These are phyloP conservation scores for Nyssa sinensis DNA, from an alignment of 148 eudicot species.

Conservation along the genomic window DNA sequence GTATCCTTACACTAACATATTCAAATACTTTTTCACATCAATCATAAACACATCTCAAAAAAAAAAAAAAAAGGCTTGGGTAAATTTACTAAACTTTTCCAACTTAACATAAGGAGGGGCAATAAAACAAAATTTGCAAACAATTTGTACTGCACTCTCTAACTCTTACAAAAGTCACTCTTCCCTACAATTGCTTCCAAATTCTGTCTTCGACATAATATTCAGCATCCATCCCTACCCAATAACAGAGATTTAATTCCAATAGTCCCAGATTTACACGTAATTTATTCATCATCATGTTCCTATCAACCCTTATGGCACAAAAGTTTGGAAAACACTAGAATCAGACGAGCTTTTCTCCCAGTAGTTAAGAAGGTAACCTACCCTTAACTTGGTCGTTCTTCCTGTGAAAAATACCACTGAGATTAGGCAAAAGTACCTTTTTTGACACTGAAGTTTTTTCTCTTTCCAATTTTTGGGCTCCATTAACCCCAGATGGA, in stretches of 20 bases:
- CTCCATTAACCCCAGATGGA: constrained; percentile 24
- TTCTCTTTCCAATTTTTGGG: constrained; percentile 42
- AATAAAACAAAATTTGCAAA: background rate
- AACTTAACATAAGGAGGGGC: no score
- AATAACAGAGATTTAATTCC: background rate
- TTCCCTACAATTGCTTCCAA: background rate
- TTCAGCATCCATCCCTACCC: background rate
- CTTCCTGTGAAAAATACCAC: constrained; percentile 75
- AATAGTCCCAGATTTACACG: background rate
- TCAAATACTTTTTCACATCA: no score
- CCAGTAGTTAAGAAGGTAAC: constrained; percentile 71
- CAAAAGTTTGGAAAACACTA: background rate
- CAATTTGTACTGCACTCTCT: no score
- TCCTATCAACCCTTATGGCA: background rate
- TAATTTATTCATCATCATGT: background rate
- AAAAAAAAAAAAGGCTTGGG: no score
- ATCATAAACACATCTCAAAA: no score
- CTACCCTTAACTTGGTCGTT: constrained; percentile 54
- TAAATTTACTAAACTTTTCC: no score
- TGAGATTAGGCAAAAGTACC: constrained; percentile 56
- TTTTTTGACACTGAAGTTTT: constrained; percentile 55
- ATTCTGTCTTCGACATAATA: background rate
- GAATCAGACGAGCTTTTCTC: constrained; percentile 39
- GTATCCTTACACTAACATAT: no score
- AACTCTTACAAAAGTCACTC: background rate